These are phyloP conservation scores for Colletotrichum somersetense DNA, from an alignment of 2,329 filamentous ascomycete species.

Conservation along the genomic window DNA sequence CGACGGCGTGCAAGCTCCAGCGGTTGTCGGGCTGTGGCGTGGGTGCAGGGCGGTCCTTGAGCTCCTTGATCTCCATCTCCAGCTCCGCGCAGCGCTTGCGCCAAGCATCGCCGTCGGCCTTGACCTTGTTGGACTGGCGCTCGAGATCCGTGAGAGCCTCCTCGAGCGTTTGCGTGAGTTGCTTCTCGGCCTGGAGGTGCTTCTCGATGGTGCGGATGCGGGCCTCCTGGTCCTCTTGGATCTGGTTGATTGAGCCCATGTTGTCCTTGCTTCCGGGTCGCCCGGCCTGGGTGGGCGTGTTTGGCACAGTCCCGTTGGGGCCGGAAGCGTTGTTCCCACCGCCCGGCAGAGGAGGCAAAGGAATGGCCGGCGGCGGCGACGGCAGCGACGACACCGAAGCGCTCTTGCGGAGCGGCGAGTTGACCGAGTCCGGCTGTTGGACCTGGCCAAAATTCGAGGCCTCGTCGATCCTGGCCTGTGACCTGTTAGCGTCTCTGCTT, in stretches of 20 bases:
- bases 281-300: slow-evolving; percentile 65
- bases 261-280: slow-evolving; percentile 87
- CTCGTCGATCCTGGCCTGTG: slow-evolving; percentile 59
- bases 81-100: slow-evolving; percentile 85
- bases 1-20: slow-evolving; percentile 87
- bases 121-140: slow-evolving; percentile 90
- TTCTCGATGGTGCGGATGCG: slow-evolving; percentile 97
- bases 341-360: slow-evolving; percentile 89
- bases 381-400: slow-evolving; percentile 85
- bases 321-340: slow-evolving; percentile 62
- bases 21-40: slow-evolving; percentile 67
- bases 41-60: slow-evolving; percentile 63
- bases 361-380: slow-evolving; percentile 94
- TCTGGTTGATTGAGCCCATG: slow-evolving; percentile 74
- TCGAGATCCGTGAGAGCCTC: slow-evolving; percentile 96
- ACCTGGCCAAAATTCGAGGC: slow-evolving; percentile 51
- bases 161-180: slow-evolving; percentile 93
- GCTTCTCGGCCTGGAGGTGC: slow-evolving; percentile 94
- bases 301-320: slow-evolving; percentile 56
- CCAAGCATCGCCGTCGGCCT: slow-evolving; percentile 90
- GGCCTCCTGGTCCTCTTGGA: slow-evolving; percentile 94
- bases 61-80: slow-evolving; percentile 78
- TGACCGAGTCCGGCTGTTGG: slow-evolving; percentile 71
- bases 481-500: slow-evolving; percentile 46
- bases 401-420: slow-evolving; percentile 85